Percentiles rank a stretch among this genome's conserved stretches.
These are phyloP conservation scores for Pichia sp. DNA, from an alignment of 1,139 yeast genomes.

Conservation along the genomic window DNA sequence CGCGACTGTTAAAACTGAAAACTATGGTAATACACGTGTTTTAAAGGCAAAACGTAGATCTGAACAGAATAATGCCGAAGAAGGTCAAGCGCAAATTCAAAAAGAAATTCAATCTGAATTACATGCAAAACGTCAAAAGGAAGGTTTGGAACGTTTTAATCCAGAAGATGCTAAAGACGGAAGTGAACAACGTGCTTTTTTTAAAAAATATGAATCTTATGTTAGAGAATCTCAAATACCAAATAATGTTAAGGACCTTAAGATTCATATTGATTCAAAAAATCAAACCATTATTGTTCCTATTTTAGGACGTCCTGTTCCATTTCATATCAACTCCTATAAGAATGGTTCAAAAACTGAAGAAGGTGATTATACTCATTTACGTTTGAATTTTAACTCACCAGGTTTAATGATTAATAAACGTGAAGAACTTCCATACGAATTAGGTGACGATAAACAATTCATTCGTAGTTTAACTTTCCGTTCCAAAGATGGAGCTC, in stretches of 20 bases:
- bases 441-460: conserved; percentile 77
- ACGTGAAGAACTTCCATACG: conserved; percentile 81
- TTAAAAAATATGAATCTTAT: conserved; percentile 90
- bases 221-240: conserved; percentile 92
- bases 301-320: conserved; percentile 93
- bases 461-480: conserved; percentile 83
- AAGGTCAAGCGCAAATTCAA: conserved; percentile 74
- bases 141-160: conserved; percentile 72
- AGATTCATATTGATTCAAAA: conserved; percentile 80
- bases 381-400: conserved; percentile 86
- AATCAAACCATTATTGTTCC: conserved; percentile 88
- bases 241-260: conserved; percentile 69
- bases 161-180: conserved; percentile 67
- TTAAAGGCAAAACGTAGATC: conserved; percentile 76
- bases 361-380: conserved; percentile 90
- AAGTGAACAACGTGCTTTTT: conserved; percentile 63
- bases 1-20: conserved; percentile 31
- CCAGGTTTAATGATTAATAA: conserved; percentile 63
- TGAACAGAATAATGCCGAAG: conserved; percentile 67
- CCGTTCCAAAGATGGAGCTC: conserved; percentile 84
- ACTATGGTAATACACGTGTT: conserved; percentile 45
- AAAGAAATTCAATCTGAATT: conserved; percentile 77
- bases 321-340: conserved; percentile 90
- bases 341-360: conserved; percentile 93
- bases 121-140: conserved; percentile 80